Base-by-base conservation (phyloP, 331 rosid species). In the Malus hybrid region DNA sequence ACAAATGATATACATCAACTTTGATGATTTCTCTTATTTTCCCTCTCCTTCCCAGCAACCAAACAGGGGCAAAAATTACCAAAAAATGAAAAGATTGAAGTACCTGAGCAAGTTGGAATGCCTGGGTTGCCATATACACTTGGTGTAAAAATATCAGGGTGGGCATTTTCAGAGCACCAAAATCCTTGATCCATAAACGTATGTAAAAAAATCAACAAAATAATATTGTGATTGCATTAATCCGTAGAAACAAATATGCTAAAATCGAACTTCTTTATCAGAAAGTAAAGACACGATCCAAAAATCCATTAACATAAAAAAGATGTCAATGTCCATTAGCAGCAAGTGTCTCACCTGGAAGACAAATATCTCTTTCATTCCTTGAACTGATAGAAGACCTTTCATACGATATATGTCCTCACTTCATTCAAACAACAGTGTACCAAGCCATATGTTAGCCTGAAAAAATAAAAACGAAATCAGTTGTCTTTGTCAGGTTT, bases 361-460 rank as follows among this genome's bases (percentile, higher is more conserved):
- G 79, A 94, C 99, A 56, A 94, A 92, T 90, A 97, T 86, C 81
- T 92, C 97, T 3, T 94, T 34, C 99, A 94, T 94, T 64, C 22
- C 22, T 22, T 22, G 22, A 22, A 22, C 22, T 22, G 22, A 22
- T 22, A 22, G 22, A 22, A 22, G 22, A 22, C 22, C 22, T 22
- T 22, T 22, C 22, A 22, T 22, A 22, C 22, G 22, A 22, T 22
- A 22, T 22, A 22, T 22, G 22, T 22, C 22, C 15, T 94, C 99
- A 60, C 96, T 92, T 12, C 88, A 89, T 20, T 94, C 96, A 88
- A 92, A 34, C 75, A 94, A 82, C 71, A 91, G 77, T 34, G 92
- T 94, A 46, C 97, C 97, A 7, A 94, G 99, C 99, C 99, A 94
- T 33, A 83, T 84, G 85, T 94, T 94, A 52, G 97, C 97, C 97